Percentiles rank a stretch among this genome's conserved stretches.
Evolutionary conservation across 768 basidiomycete genomes (phyloP).

Genomic region (Hortiboletus flavorubellus): DNA sequence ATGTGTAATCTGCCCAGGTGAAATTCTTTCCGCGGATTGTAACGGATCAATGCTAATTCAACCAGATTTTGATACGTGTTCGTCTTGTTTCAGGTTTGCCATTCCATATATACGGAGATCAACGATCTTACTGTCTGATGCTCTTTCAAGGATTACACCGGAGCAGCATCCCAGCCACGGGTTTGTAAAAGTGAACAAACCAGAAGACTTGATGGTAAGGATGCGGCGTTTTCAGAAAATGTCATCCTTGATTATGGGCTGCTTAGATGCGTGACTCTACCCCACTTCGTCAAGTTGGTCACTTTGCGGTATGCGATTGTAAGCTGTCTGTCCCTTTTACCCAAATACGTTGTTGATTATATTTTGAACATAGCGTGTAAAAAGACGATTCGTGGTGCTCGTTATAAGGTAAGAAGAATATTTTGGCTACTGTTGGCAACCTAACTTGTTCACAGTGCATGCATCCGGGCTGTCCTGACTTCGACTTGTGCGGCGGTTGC

Average conservation of each 20-base stretch:
- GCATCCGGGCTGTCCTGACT: constrained; percentile 73
- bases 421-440: neutral
- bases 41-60: constrained; percentile 5
- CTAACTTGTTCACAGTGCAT: constrained; percentile 57
- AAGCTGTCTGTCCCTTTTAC: constrained; percentile 2
- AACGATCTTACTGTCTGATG: neutral
- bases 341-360: neutral
- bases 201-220: constrained; percentile 57
- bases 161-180: constrained; percentile 77
- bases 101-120: neutral
- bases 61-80: constrained; percentile 74
- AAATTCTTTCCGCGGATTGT: neutral
- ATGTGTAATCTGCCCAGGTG: constrained; percentile 66
- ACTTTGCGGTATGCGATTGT: constrained; percentile 63
- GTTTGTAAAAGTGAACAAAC: constrained; percentile 60
- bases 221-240: neutral
- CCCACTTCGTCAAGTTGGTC: constrained; percentile 27
- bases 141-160: constrained; percentile 47
- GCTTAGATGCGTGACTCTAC: constrained; percentile 30
- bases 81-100: constrained; percentile 59
- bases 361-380: constrained; percentile 38
- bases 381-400: constrained; percentile 52
- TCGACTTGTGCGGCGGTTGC: constrained; percentile 75
- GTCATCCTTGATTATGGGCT: neutral
- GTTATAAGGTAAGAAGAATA: constrained; percentile 60